Conservation (phyloP, 495 filamentous ascomycete species). For the Paragyromitra xinjiangensis region DNA sequence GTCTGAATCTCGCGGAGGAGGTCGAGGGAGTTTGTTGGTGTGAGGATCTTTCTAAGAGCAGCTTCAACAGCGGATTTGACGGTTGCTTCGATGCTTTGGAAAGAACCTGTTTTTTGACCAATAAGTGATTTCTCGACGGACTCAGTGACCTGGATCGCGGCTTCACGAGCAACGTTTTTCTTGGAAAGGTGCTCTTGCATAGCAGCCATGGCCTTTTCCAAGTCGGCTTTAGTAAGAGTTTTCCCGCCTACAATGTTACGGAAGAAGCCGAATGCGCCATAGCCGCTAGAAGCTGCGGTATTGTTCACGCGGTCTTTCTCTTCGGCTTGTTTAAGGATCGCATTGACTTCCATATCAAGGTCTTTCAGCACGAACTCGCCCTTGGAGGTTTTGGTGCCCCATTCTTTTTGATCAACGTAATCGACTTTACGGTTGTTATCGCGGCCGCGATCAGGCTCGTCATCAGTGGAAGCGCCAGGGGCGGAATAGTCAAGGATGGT, state of each 20-base stretch:
- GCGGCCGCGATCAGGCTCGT: conserved; percentile 60
- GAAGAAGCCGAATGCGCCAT: conserved; percentile 71
- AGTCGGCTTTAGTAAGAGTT: conserved; percentile 81
- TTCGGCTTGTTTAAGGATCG: conserved; percentile 77
- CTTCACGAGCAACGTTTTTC: conserved; percentile 97
- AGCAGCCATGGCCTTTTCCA: conserved; percentile 88
- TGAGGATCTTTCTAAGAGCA: conserved; percentile 91
- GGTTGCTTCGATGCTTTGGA: conserved; percentile 85
- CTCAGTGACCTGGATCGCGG: conserved; percentile 88
- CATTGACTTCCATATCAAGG: conserved; percentile 90
- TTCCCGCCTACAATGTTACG: conserved; percentile 95
- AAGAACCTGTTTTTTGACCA: conserved; percentile 89
- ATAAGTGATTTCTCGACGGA: conserved; percentile 88
- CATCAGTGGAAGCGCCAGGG: conserved; percentile 64
- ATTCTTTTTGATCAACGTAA: conserved; percentile 76
- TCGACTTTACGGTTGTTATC: conserved; percentile 63
- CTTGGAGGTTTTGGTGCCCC: conserved; percentile 83
- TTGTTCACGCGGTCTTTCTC: conserved; percentile 66
- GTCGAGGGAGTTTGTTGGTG: conserved; percentile 92
- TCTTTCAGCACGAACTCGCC: conserved; percentile 95
- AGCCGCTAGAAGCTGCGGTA: conserved; percentile 65
- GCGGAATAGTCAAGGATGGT: conserved; percentile 86
- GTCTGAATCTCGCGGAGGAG: conserved; percentile 91
- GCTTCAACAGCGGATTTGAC: conserved; percentile 86
- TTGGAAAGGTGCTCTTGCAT: conserved; percentile 95